Percentiles rank a stretch among this genome's conserved stretches.
Conservation (phyloP, 2,329 filamentous ascomycete genomes). For the Rachicladosporium sp. region DNA sequence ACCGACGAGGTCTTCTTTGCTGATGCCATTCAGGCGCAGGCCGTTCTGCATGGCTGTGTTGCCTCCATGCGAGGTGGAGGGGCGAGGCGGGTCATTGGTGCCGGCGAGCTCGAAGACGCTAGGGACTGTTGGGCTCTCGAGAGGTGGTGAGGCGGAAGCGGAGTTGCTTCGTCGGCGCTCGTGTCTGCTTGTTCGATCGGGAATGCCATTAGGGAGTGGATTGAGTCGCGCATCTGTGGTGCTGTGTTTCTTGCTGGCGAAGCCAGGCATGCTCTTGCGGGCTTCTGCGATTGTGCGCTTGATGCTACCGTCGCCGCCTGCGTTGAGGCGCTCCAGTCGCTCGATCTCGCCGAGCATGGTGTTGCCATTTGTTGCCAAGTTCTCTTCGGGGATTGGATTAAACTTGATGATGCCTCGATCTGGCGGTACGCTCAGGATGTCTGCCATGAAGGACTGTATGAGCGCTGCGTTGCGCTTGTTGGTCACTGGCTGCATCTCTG, state of each 20-base stretch:
- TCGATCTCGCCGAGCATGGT: conserved; percentile 60
- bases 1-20: conserved; percentile 11
- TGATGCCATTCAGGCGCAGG: conserved; percentile 21
- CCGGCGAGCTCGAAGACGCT: conserved; percentile 17
- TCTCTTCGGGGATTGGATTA: conserved; percentile 55
- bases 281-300: conserved; percentile 25
- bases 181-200: too few species aligned
- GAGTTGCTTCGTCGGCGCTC: too few species aligned
- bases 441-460: conserved; percentile 62
- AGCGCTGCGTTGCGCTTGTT: conserved; percentile 74
- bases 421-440: conserved; percentile 53
- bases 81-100: conserved; percentile 11
- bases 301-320: conserved; percentile 28
- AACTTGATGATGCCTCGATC: conserved; percentile 64
- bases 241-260: conserved; percentile 12
- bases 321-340: conserved; percentile 37
- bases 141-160: conserved; percentile 3
- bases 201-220: too few species aligned
- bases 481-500: conserved; percentile 56
- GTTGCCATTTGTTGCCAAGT: conserved; percentile 56
- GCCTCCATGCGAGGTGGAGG: conserved; percentile 13
- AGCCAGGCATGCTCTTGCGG: conserved; percentile 16
- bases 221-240: conserved; percentile 3
- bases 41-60: conserved; percentile 15
- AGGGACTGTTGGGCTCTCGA: conserved; percentile 1